These are phyloP conservation scores for Debaryomycetaceae sp. DNA, from an alignment of 1,139 yeast genomes.

Conservation along the genomic window DNA sequence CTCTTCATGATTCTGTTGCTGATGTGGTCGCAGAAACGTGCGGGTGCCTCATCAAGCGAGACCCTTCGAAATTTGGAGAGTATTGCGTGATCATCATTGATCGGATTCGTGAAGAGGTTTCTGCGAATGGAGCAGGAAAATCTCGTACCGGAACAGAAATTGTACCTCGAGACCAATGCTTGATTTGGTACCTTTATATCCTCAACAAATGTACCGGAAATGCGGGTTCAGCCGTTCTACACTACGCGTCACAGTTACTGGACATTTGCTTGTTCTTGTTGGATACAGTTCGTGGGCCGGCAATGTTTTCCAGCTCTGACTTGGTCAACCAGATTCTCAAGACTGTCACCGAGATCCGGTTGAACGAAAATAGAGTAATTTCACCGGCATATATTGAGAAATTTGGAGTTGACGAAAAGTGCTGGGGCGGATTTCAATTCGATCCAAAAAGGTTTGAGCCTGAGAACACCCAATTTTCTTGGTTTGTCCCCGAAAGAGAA, in stretches of 20 bases:
- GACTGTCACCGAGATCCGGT: constrained; percentile 49
- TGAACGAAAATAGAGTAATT: constrained; percentile 45
- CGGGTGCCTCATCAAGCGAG: constrained; percentile 56
- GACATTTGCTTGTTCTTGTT: constrained; percentile 43
- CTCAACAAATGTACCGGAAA: constrained; percentile 65
- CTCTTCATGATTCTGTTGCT: constrained; percentile 48
- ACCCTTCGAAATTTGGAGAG: constrained; percentile 37
- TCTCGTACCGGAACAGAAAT: constrained; percentile 60
- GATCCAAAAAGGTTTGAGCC: constrained; percentile 24
- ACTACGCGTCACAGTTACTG: constrained; percentile 34
- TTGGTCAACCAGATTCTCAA: constrained; percentile 59
- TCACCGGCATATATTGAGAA: constrained; percentile 23
- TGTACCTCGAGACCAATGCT: constrained; percentile 65
- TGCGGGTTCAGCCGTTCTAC: constrained; percentile 42
- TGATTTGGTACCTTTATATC: constrained; percentile 64
- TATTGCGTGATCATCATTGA: constrained; percentile 36
- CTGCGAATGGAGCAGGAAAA: constrained; percentile 79
- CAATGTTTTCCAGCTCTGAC: constrained; percentile 36
- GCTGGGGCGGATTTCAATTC: constrained; percentile 71
- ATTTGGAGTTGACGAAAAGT: constrained; percentile 32
- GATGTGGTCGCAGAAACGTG: constrained; percentile 62
- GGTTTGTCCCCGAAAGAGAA: constrained; percentile 60
- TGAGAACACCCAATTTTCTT: constrained; percentile 44
- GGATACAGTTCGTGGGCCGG: constrained; percentile 59
- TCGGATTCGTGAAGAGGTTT: constrained; percentile 56